Conservation (phyloP, 306 rosid genomes). For the Senna siamea region DNA sequence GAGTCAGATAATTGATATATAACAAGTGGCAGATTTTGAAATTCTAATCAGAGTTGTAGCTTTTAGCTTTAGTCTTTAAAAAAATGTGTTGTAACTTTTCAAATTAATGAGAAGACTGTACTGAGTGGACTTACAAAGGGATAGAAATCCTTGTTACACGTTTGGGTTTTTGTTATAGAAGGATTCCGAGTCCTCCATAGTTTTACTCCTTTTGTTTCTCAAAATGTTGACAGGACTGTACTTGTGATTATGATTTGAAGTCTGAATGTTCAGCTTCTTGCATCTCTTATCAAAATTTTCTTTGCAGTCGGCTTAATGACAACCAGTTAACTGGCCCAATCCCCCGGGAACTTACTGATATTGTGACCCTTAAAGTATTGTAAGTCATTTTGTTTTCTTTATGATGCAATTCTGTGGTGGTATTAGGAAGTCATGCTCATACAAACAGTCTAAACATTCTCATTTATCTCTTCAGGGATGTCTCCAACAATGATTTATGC, state of each 20-base stretch:
- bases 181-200: background rate
- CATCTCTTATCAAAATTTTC: conserved; percentile 5
- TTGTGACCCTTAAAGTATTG: conserved; percentile 92
- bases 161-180: background rate
- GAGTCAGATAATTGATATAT: conserved; percentile 5
- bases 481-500: conserved; percentile 84
- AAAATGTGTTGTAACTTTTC: background rate
- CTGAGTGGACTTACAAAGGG: background rate
- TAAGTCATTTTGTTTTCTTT: conserved; percentile 50
- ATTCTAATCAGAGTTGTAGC: background rate
- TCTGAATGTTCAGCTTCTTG: no score
- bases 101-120: background rate
- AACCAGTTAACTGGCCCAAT: conserved; percentile 77
- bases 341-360: conserved; percentile 68
- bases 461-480: conserved; percentile 67
- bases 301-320: conserved; percentile 85
- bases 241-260: no score
- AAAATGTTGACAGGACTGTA: background rate
- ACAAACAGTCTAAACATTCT: conserved; percentile 28
- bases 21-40: conserved; percentile 6
- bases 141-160: background rate
- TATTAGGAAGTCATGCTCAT: conserved; percentile 13
- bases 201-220: background rate
- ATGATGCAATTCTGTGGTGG: conserved; percentile 1
- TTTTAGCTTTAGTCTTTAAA: conserved; percentile 12